Base-by-base conservation (phyloP, 768 basidiomycete genomes). In the Boletus insuetus region DNA sequence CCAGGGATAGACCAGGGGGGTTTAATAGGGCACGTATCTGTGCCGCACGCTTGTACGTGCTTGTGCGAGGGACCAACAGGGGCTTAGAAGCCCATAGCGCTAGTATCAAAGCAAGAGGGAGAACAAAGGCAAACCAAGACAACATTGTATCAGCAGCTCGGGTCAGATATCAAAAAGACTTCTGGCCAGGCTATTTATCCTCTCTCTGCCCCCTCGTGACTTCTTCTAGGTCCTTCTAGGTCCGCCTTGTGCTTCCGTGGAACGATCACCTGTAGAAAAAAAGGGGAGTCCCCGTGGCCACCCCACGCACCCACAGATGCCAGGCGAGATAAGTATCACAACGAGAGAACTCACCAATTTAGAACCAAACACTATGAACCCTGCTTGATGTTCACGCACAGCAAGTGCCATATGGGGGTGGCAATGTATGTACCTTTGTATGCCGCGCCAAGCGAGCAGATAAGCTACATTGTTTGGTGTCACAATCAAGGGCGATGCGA, bases 21-120 rank as follows among this genome's bases (percentile, higher is more conserved):
- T 54, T 63, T 0, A 73, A 29, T 0, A 73, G 51, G 0, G 1
- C 6, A 0, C 52, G 57, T 3, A 69, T 55, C 0, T 63, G 35
- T 0, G 20, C 13, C 0, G 56, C 53, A 22, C 20, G 43, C 20
- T 35, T 59, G 39, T 71, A 46, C 0, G 47, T 59, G 42, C 59
- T 61, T 5, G 37, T 35, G 0, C 45, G 59, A 8, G 58, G 59
- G 10, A 42, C 4, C 0, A 54, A 17, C 4, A 57, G 0, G 22
- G 37, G 12, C 43, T 49, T 60, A 16, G n/a, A 13, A 6, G 35
- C 51, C 51, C 54, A 53, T 10, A 56, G 14, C 0, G 16, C 19
- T 3, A n/a, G n/a, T n/a, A 47, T 3, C 0, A 47, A 13, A 8
- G n/a, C 7, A 14, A 58, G 17, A 11, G 39, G 4, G 14, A 54